Base-by-base conservation (phyloP, 306 rosid species). In the Pyrus bretschneideri region DNA sequence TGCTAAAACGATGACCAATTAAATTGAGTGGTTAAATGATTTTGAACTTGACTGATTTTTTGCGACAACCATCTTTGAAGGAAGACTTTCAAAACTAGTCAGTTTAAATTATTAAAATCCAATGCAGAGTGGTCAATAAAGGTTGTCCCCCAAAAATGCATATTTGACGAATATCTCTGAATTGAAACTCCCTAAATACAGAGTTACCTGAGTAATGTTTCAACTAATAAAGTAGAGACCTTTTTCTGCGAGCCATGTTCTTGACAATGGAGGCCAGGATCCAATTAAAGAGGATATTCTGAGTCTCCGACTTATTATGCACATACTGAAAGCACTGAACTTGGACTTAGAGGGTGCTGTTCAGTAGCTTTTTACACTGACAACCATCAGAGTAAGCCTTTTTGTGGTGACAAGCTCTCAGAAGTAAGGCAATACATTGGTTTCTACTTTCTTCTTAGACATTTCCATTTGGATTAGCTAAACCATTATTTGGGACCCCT, bases 251-350 rank as follows among this genome's bases (percentile, higher is more conserved):
- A 73, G 81, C 73, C 89, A 81, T 83, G 84, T 81, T 84, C 87
- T 82, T 83, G 84, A 82, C 80, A 75, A 64, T 55, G 71, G 78
- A 82, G 84, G 85, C 69, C 78, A 75, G 65, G 64, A 66, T 85
- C 19, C 83, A 72, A 76, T 67, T 67, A 70, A 90, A 81, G 77
- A 74, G 55, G 79, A 66, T 68, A 45, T 61, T 67, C 62, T 38
- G 61, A 59, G 51, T 78, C 85, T 73, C 82, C 79, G 69, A 42
- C 65, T 79, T 81, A 80, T 84, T 81, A 40, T 80, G 21, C 63
- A 75, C 81, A 68, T 85, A 69, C 33, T 54, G 81, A 78, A 45
- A 90, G 84, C 98, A 86, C 69, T 88, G 98, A 87, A 91, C 76
- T 87, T 91, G 84, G 94, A 81, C 86, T 70, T 68, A 45, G 2